Evolutionary conservation across 2,329 filamentous ascomycete species (phyloP).

Genomic region (Ascosphaera acerosa): DNA sequence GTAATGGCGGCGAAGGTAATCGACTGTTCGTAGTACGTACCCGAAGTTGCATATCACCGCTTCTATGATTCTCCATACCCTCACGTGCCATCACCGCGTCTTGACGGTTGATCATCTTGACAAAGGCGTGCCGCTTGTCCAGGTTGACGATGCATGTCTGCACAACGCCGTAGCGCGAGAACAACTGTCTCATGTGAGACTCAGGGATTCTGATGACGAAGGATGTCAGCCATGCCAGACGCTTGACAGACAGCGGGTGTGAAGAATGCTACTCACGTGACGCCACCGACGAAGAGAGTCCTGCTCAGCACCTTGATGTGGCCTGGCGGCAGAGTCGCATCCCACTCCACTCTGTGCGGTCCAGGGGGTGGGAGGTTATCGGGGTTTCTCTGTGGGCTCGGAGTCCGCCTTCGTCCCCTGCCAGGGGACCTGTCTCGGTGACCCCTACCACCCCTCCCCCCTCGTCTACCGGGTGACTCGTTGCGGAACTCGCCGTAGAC

Average conservation of each 20-base stretch:
- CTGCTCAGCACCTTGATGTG: slow-evolving; percentile 82
- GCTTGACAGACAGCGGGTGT: too few relatives aligned
- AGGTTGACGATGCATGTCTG: slow-evolving; percentile 97
- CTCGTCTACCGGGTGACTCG: slow-evolving; percentile 34
- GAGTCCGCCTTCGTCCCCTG: slow-evolving; percentile 39
- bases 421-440: slow-evolving; percentile 78
- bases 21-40: slow-evolving; percentile 23
- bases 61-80: slow-evolving; percentile 59
- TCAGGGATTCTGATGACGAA: slow-evolving; percentile 1
- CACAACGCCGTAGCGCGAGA: slow-evolving; percentile 58
- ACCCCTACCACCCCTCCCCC: slow-evolving; percentile 24
- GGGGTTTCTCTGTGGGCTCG: slow-evolving; percentile 26
- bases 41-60: slow-evolving; percentile 45
- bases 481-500: slow-evolving; percentile 50
- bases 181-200: slow-evolving; percentile 50
- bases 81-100: slow-evolving; percentile 67
- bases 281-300: slow-evolving; percentile 88
- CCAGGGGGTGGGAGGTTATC: slow-evolving; percentile 21
- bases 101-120: slow-evolving; percentile 84
- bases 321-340: slow-evolving; percentile 44
- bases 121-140: slow-evolving; percentile 93
- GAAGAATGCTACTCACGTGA: slow-evolving; percentile 56
- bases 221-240: too few relatives aligned
- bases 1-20: background rate
- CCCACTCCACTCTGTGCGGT: slow-evolving; percentile 58